A percentile compares a stretch with the other conserved stretches of the same genome.
These are phyloP conservation scores for Malania oleifera DNA, from an alignment of 164 flowering plant genomes.

Conservation along the genomic window DNA sequence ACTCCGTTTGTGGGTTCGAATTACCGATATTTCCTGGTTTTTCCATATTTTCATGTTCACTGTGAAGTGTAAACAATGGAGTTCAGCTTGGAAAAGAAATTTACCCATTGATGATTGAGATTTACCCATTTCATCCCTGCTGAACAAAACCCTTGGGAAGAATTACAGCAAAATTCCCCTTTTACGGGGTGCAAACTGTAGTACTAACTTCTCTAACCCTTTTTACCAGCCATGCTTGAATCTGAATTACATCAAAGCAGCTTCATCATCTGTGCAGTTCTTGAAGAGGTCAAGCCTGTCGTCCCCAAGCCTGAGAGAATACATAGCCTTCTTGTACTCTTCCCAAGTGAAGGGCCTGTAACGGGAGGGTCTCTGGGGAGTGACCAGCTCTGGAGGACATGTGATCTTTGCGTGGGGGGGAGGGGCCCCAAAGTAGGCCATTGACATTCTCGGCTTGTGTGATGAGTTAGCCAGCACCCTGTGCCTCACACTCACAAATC, in stretches of 20 bases:
- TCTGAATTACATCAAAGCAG: neutral
- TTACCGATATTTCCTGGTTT: no score
- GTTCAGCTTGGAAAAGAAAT: no score
- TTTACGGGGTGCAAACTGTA: no score
- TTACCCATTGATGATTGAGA: no score
- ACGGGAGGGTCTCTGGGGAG: constrained; percentile 11
- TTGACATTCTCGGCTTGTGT: constrained; percentile 28
- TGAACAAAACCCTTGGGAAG: no score
- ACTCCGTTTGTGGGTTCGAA: no score
- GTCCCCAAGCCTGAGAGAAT: constrained; percentile 31
- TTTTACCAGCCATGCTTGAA: no score
- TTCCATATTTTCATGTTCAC: no score
- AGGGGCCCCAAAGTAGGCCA: constrained; percentile 36
- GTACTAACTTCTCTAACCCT: no score
- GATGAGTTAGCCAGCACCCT: constrained; percentile 25
- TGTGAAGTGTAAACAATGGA: no score
- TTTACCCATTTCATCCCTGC: no score
- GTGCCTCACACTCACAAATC: constrained; percentile 45
- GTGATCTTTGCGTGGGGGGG: constrained; percentile 24
- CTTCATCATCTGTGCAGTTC: neutral
- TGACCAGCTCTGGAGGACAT: constrained; percentile 20
- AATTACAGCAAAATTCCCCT: no score
- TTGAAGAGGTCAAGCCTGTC: constrained; percentile 29
- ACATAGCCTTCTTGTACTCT: constrained; percentile 39
- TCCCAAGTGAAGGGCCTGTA: constrained; percentile 49